Conservation (phyloP, 2,329 filamentous ascomycete genomes). For the Shiraia sp. region DNA sequence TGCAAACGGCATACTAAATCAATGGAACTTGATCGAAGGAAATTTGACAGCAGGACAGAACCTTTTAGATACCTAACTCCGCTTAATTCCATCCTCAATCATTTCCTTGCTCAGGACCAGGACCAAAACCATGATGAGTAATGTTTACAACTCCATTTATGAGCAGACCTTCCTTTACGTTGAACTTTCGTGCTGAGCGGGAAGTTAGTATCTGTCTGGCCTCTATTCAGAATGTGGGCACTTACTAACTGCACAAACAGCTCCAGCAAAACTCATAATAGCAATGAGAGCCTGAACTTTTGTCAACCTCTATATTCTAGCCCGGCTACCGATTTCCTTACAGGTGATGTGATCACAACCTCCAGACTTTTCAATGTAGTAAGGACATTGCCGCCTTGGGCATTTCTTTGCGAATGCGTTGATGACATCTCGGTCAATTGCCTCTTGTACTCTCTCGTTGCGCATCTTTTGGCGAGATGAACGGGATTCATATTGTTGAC, state of each 20-base stretch:
- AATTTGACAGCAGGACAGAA: background rate
- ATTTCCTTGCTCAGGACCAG: no score
- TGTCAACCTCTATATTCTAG: slow-evolving; percentile 4
- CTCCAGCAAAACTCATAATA: slow-evolving; percentile 48
- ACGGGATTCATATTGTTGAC: slow-evolving; percentile 44
- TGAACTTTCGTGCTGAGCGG: no score
- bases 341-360: slow-evolving; percentile 51
- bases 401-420: slow-evolving; percentile 44
- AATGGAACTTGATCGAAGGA: no score
- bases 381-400: slow-evolving; percentile 39
- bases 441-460: slow-evolving; percentile 30
- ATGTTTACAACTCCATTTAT: no score
- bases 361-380: slow-evolving; percentile 47
- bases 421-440: slow-evolving; percentile 33
- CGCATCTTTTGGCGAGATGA: slow-evolving; percentile 24
- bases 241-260: slow-evolving; percentile 39
- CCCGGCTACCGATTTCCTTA: slow-evolving; percentile 11
- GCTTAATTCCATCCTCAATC: slow-evolving; percentile 49
- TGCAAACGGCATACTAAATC: no score
- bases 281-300: slow-evolving; percentile 36
- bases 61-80: slow-evolving; percentile 19
- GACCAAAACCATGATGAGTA: no score
- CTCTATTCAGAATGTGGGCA: no score
- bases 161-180: no score
- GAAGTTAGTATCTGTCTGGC: no score